Percentiles rank a stretch among this genome's conserved stretches.
These are phyloP conservation scores for Cruciata laevipes DNA, from an alignment of 257 asterid genomes.

Conservation along the genomic window DNA sequence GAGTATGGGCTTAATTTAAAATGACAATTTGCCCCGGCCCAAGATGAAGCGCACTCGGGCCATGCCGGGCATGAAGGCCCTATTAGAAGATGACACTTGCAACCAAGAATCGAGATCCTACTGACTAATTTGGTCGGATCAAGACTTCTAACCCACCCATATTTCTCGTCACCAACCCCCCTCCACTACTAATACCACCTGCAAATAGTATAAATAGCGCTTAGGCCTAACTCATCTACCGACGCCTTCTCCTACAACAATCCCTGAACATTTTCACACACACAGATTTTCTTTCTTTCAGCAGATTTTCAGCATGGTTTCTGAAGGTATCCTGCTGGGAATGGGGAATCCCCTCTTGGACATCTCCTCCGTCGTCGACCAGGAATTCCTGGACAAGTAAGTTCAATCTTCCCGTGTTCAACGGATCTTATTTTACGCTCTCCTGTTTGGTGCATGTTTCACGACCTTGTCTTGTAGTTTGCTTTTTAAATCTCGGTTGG, in stretches of 20 bases:
- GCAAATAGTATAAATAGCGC: neutral
- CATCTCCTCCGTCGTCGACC: constrained; percentile 81
- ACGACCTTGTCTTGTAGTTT: neutral
- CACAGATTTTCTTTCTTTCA: neutral
- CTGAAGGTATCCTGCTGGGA: constrained; percentile 70
- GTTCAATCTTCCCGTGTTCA: constrained; percentile 1
- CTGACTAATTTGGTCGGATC: neutral
- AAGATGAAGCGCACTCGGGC: neutral
- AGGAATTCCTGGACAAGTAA: constrained; percentile 75
- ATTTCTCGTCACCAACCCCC: constrained; percentile 6
- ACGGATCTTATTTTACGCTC: neutral
- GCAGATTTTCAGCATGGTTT: constrained; percentile 38
- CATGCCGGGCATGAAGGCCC: neutral
- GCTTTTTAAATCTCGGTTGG: neutral
- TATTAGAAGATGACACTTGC: neutral
- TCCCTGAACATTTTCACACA: neutral
- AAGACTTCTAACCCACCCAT: neutral
- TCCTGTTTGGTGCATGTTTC: neutral
- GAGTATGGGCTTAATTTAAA: too few relatives aligned
- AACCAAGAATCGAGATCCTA: neutral
- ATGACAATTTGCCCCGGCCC: neutral
- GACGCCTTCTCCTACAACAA: neutral
- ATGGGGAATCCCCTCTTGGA: constrained; percentile 94
- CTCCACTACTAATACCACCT: neutral
- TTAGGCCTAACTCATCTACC: neutral